These are phyloP conservation scores for Lentinula sp. DNA, from an alignment of 768 basidiomycete species.

Conservation along the genomic window DNA sequence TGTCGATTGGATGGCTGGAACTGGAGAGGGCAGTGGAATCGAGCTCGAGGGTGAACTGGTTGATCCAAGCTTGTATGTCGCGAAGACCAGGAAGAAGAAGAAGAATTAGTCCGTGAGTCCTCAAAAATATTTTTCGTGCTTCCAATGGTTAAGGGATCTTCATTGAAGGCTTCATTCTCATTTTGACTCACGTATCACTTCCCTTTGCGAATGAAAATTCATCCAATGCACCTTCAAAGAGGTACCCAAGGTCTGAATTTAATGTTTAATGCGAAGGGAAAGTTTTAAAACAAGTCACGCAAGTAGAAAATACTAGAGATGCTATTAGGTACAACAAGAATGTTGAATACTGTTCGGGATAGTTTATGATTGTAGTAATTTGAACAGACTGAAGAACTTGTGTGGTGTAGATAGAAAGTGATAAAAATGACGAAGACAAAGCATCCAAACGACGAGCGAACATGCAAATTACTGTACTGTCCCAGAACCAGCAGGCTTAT, in stretches of 20 bases:
- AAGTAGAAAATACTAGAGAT: neutral
- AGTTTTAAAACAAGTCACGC: neutral
- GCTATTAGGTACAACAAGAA: neutral
- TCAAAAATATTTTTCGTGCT: neutral
- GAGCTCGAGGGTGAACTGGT: slow-evolving; percentile 9
- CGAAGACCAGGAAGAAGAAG: slow-evolving; percentile 9
- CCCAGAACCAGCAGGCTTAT: neutral
- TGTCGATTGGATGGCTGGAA: slow-evolving; percentile 29
- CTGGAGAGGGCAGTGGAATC: neutral
- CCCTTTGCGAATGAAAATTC: too few species aligned
- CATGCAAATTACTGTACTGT: neutral
- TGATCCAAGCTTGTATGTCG: slow-evolving; percentile 9
- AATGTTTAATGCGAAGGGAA: too few species aligned
- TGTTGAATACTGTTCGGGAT: neutral
- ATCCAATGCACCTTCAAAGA: too few species aligned
- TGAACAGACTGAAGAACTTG: neutral
- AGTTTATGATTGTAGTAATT: neutral
- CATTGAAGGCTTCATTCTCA: neutral
- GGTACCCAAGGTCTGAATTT: too few species aligned
- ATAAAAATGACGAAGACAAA: neutral
- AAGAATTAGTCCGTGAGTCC: neutral
- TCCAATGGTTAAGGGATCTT: neutral
- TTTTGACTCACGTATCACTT: too few species aligned
- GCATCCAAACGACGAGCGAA: too few species aligned
- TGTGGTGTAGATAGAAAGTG: slow-evolving; percentile 1